Conservation (phyloP, 306 rosid genomes). For the Dalbergia oliveri region DNA sequence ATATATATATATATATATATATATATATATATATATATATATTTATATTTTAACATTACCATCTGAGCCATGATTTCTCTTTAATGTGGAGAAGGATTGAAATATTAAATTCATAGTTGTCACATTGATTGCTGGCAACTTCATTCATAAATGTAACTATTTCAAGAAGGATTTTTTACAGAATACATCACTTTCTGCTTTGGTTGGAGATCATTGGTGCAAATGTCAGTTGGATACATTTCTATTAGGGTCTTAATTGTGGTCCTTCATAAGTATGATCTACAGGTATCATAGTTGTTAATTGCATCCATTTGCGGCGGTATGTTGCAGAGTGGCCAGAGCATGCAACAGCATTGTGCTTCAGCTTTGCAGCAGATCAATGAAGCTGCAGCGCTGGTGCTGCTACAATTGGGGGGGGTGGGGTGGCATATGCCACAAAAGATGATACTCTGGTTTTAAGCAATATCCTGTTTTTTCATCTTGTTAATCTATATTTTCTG, state of each 20-base stretch:
- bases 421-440: background rate
- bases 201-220: constrained; percentile 16
- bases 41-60: no score
- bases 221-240: constrained; percentile 24
- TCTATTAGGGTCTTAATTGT: constrained; percentile 3
- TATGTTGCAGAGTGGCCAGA: background rate
- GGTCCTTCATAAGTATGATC: constrained; percentile 23
- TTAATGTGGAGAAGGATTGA: constrained; percentile 25
- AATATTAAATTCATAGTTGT: constrained; percentile 30
- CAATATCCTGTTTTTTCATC: background rate
- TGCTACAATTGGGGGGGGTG: background rate
- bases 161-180: constrained; percentile 3
- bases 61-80: constrained; percentile 12
- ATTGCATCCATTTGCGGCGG: background rate
- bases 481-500: background rate
- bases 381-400: background rate
- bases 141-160: constrained; percentile 21
- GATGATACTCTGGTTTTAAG: background rate
- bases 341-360: background rate
- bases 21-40: no score
- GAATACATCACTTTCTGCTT: background rate
- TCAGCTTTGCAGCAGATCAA: background rate
- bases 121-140: constrained; percentile 27
- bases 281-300: background rate
- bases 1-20: no score